Conservation (phyloP, 208 protist species). For the Leishmania tropica region DNA sequence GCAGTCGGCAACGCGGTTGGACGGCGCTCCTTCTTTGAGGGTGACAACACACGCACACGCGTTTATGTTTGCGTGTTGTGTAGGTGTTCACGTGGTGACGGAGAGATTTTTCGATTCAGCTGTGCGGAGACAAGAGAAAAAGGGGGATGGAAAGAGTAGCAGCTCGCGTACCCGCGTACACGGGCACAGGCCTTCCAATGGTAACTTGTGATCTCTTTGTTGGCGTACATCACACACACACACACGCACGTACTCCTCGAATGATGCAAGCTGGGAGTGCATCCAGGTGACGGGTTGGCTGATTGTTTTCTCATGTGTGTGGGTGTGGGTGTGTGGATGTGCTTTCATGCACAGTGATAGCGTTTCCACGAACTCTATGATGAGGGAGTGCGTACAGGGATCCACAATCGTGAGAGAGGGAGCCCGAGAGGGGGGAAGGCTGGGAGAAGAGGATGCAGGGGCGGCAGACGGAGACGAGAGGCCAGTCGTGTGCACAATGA, state of each 20-base stretch:
- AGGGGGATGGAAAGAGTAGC: not conserved
- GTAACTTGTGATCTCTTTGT: not conserved
- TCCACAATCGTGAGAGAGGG: not conserved
- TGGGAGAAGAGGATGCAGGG: not conserved
- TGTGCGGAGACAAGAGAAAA: not conserved
- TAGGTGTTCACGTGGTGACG: conserved; percentile 1
- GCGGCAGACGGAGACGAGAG: not conserved
- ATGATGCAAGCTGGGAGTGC: not conserved
- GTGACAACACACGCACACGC: not conserved
- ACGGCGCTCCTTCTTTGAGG: not conserved
- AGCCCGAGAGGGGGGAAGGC: not conserved
- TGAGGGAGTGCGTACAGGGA: not conserved
- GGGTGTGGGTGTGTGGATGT: too few species aligned
- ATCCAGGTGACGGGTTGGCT: not conserved
- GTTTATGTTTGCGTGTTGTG: not conserved
- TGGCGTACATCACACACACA: not conserved
- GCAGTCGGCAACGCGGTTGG: not conserved
- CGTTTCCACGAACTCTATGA: not conserved
- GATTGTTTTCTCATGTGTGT: not conserved
- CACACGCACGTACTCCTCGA: not conserved
- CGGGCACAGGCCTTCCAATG: not conserved
- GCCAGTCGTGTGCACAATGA: not conserved
- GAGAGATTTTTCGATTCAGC: not conserved
- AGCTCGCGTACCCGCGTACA: not conserved
- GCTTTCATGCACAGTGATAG: not conserved